Evolutionary conservation across 768 basidiomycete species (phyloP).

Genomic region (Lyophyllum decastes): DNA sequence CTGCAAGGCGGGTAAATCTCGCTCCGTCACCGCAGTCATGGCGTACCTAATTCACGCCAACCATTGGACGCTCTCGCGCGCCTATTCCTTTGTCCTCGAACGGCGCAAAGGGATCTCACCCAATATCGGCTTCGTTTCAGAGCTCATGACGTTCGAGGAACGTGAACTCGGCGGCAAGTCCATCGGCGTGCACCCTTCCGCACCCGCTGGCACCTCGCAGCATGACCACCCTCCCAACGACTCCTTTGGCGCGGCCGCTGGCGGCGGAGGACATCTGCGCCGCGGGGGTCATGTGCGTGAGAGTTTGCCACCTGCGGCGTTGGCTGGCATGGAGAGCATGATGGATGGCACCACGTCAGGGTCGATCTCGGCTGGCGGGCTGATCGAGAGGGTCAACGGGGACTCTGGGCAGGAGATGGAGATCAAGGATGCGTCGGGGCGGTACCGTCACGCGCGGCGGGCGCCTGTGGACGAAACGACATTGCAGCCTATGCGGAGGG

Average conservation of each 20-base stretch:
- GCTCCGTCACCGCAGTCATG: conserved; percentile 95
- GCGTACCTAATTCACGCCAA: conserved; percentile 97
- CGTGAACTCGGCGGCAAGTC: conserved; percentile 81
- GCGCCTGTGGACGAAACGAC: conserved; percentile 90
- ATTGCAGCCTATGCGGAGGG: conserved; percentile 84
- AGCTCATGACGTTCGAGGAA: conserved; percentile 96
- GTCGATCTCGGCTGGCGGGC: conserved; percentile 37
- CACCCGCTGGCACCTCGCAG: conserved; percentile 22
- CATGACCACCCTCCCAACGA: conserved; percentile 24
- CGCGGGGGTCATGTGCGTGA: conserved; percentile 72
- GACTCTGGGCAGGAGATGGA: conserved; percentile 84
- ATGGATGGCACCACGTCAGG: conserved; percentile 29
- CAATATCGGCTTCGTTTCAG: conserved; percentile 96
- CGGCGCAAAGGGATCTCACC: conserved; percentile 94
- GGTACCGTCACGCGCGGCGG: conserved; percentile 84
- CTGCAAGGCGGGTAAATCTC: conserved; percentile 94
- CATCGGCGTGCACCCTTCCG: conserved; percentile 58
- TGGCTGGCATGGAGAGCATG: conserved; percentile 17
- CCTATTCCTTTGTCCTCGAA: conserved; percentile 91
- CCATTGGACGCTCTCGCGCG: conserved; percentile 91
- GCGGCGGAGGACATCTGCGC: conserved; percentile 37
- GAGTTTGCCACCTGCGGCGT: conserved; percentile 60
- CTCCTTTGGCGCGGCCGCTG: conserved; percentile 45
- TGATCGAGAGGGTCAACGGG: conserved; percentile 50
- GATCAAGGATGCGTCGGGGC: conserved; percentile 80